Conservation (phyloP, 176 grass and related monocot genomes). For the Echinochloa phyllopogon region DNA sequence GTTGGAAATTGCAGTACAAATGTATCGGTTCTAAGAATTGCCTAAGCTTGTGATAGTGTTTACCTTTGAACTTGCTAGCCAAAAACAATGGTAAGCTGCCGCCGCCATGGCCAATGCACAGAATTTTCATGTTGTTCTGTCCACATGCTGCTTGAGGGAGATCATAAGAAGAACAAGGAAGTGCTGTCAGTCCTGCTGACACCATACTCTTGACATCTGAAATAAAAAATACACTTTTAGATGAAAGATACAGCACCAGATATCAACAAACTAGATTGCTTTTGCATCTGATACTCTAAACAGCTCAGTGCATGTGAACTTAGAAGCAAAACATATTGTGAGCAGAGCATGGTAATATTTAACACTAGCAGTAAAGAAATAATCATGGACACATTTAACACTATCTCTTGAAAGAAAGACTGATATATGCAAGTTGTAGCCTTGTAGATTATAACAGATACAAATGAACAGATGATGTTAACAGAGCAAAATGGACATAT, state of each 20-base stretch:
- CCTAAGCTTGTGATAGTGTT: background rate
- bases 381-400: slow-evolving; percentile 17
- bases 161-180: slow-evolving; percentile 71
- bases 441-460: slow-evolving; percentile 16
- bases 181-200: slow-evolving; percentile 66
- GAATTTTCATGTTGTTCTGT: slow-evolving; percentile 67
- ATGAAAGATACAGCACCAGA: slow-evolving; percentile 4
- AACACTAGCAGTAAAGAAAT: slow-evolving; percentile 14
- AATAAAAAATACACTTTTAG: slow-evolving; percentile 39
- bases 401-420: background rate
- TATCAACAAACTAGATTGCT: background rate
- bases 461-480: background rate
- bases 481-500: background rate
- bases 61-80: slow-evolving; percentile 89
- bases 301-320: slow-evolving; percentile 1
- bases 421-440: background rate
- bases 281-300: background rate
- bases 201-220: slow-evolving; percentile 92
- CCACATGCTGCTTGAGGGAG: slow-evolving; percentile 61
- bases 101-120: slow-evolving; percentile 89
- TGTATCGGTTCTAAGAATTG: background rate
- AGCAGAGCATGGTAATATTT: background rate
- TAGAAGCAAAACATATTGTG: background rate
- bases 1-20: background rate
- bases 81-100: slow-evolving; percentile 84